phyloP scores from a whole-genome alignment of 495 filamentous ascomycete species.

The Bombardia bombarda region DNA sequence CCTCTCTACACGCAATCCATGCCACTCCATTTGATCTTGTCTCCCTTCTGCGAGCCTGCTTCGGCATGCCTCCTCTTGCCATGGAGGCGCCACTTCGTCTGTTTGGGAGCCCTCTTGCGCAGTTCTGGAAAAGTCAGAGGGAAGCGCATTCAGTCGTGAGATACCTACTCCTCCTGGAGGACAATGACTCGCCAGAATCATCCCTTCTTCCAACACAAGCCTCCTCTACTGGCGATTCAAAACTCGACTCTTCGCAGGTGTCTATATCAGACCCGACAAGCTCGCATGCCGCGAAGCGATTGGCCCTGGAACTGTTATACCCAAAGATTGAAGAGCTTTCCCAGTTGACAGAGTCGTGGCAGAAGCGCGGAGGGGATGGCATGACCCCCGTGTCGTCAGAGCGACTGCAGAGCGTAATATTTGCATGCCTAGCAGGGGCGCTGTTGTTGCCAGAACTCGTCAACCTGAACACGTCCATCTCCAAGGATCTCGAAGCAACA shows the following conservation, averaged over 20 bases:
- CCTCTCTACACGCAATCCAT: constrained; percentile 31
- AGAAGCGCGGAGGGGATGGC: constrained; percentile 30
- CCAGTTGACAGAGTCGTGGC: constrained; percentile 34
- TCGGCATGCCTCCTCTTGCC: constrained; percentile 20
- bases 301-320: constrained; percentile 40
- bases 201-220: too few relatives aligned
- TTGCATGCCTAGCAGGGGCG: constrained; percentile 32
- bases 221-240: too few relatives aligned
- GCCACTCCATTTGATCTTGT: constrained; percentile 34
- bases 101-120: constrained; percentile 31
- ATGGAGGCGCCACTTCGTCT: constrained; percentile 19
- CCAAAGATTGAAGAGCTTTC: constrained; percentile 38
- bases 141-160: constrained; percentile 19
- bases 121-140: constrained; percentile 23
- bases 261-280: constrained; percentile 29
- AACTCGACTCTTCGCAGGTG: too few relatives aligned
- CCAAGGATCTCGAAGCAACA: constrained; percentile 29
- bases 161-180: constrained; percentile 34
- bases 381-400: constrained; percentile 33
- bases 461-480: constrained; percentile 30
- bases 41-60: constrained; percentile 39
- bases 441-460: constrained; percentile 36
- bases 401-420: constrained; percentile 37
- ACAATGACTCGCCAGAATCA: constrained; percentile 2
- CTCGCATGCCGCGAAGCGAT: constrained; percentile 34